Conservation (phyloP, 1,284 basidiomycete species). For the Tilletia caries region DNA sequence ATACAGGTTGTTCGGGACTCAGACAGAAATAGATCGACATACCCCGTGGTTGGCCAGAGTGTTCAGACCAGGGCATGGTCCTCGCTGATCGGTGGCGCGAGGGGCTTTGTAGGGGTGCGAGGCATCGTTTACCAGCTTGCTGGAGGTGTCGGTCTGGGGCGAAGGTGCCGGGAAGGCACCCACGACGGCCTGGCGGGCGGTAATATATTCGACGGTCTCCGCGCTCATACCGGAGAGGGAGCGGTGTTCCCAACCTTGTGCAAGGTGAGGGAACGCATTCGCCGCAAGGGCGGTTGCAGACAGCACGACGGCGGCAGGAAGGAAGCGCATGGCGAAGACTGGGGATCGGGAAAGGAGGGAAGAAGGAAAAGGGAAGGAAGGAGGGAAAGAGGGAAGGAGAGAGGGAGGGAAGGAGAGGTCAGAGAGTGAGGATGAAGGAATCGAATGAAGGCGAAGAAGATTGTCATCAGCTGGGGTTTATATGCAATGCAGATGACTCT, state of each 20-base stretch:
- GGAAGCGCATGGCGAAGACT: background rate
- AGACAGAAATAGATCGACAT: no score
- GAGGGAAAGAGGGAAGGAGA: background rate
- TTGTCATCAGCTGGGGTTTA: no score
- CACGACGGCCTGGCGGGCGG: background rate
- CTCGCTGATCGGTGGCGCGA: slow-evolving; percentile 19
- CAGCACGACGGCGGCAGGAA: background rate
- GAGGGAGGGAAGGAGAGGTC: background rate
- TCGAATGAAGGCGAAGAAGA: no score
- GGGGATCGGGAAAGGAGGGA: background rate
- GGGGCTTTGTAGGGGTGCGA: slow-evolving; percentile 24
- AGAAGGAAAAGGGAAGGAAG: background rate
- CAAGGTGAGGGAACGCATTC: slow-evolving; percentile 14
- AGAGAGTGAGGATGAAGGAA: no score
- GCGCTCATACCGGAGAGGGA: background rate
- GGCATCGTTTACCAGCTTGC: slow-evolving; percentile 19
- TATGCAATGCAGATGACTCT: no score
- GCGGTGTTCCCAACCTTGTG: background rate
- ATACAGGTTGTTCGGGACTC: no score
- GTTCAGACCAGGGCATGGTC: slow-evolving; percentile 25
- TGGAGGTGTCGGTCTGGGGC: background rate
- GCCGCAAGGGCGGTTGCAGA: background rate
- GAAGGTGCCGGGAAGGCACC: background rate
- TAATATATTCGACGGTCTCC: background rate
- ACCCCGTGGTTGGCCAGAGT: slow-evolving; percentile 26